Evolutionary conservation across 1,284 basidiomycete genomes (phyloP), one percentile per base, ranked within the genome.

Genomic region (Moesziomyces antarcticus): DNA sequence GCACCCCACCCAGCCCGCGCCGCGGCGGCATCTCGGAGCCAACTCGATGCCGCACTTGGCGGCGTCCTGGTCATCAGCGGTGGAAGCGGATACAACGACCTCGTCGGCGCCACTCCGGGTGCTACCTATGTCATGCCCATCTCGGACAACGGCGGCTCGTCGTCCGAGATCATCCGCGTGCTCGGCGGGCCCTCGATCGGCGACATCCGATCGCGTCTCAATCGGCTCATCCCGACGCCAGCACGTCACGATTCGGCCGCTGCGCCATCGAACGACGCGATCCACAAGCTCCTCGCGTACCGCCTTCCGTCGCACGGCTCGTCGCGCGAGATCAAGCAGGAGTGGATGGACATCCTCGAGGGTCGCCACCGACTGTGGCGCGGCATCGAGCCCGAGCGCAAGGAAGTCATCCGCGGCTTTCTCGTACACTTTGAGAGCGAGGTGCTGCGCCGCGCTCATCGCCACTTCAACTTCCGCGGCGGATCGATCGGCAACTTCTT

Each of bases 281-380:
- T 94, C 67, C 89, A 90, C 56, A 87, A 87, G 43, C 87, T 97
- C 10, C 88, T 97, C 46, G 89, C 92, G 1, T 90, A 95, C 83
- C 89, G 94, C 1, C 88, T 97, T 37, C 91, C 93, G 4, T 85
- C 89, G 0, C 86, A 88, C 24, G 89, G 87, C 18, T 85, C 89
- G 0, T 91, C 94, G 74, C 87, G 88, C 50, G 89, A 90, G 64
- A 93, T 93, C n/a, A 89, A 93, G 65, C 92, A 93, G 33, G 88
- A 93, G 76, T 97, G 94, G 94, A 87, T 92, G 72, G 90, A 93
- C 67, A 93, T 98, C 65, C 91, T 98, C 14, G 95, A 98, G 85
- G 96, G 96, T 0, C 88, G 88, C 27, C 94, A 93, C 79, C 72
- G 79, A 1, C 87, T 97, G 3, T 99, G 96, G 96, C 83, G 87